Base-by-base conservation (phyloP, 2,329 filamentous ascomycete species). In the Pestalotiopsis sp. region DNA sequence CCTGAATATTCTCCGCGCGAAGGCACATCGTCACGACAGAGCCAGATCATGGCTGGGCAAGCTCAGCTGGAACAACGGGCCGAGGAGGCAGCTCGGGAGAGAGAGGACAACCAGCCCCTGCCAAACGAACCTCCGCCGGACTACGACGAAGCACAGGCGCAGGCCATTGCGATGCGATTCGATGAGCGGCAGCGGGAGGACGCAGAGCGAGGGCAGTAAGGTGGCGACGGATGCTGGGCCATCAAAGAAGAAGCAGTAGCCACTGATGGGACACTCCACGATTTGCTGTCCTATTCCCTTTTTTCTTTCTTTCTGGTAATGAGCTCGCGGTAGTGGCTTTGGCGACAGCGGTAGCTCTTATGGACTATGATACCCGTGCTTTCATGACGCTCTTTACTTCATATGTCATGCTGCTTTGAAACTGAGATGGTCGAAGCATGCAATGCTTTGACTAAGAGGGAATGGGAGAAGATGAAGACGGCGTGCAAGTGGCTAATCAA, bases 141-240 rank as follows among this genome's bases (percentile, higher is more conserved):
- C 45, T 98, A 98, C 77, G 94, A 98, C 75, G 94, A 97, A 79
- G 93, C 93, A 36, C 95, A 98, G 80, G 90, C 87, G n/a, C 88
- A 91, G 74, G 88, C 88, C 36, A 79, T 91, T 36, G 85, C 82
- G 70, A 87, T 84, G 77, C 83, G 82, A 64, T 81, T 91, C 25
- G 89, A 94, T 77, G 89, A 93, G 73, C 92, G 92, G 70, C 86
- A 95, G 72, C 91, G 91, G 60, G 88, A 92, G 70, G 93, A 93
- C 73, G 85, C 93, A 58, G 92, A 95, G 76, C 38, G 61, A 49
- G 85, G 87, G 71, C 85, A 87, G 73, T 82, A 73, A 79, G 12
- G 45, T 23, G 13, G 58, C 20, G n/a, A 64, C 27, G 58, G 11
- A 45, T 11, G 57, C 20, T 41, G 31, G 31, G 31, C 31, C 7